phyloP scores from a whole-genome alignment of 371 early-diverging fungal species.

The Mortierella sp. region DNA sequence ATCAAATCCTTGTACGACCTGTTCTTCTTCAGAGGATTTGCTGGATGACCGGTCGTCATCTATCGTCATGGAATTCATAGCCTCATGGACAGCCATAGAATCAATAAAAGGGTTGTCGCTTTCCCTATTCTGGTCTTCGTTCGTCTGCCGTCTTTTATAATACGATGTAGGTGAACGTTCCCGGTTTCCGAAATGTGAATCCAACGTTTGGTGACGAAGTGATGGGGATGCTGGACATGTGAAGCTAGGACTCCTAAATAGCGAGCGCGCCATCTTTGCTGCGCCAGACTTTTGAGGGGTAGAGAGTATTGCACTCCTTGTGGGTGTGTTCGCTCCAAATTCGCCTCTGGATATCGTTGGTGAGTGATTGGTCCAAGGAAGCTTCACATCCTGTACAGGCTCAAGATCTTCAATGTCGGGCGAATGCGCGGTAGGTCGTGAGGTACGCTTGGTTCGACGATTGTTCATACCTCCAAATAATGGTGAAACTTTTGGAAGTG shows the following conservation, averaged over 20 bases:
- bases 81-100: constrained; percentile 18
- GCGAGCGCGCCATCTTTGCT: constrained; percentile 31
- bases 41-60: neutral
- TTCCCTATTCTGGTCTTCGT: neutral
- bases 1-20: constrained; percentile 18
- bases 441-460: constrained; percentile 13
- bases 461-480: constrained; percentile 46
- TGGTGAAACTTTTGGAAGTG: constrained; percentile 28
- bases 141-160: neutral
- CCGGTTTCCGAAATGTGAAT: neutral
- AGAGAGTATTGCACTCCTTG: constrained; percentile 17
- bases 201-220: neutral
- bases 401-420: constrained; percentile 28
- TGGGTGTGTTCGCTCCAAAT: neutral
- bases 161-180: constrained; percentile 1
- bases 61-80: constrained; percentile 35
- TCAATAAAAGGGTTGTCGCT: neutral
- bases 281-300: constrained; percentile 35
- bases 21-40: neutral
- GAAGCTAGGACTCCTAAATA: constrained; percentile 28
- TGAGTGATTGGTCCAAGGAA: neutral
- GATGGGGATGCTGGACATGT: constrained; percentile 8
- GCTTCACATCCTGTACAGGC: neutral
- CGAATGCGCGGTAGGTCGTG: neutral
- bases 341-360: neutral